A percentile compares a stretch with the other conserved stretches of the same genome.
Evolutionary conservation across 1,284 basidiomycete genomes (phyloP).

Genomic region (Cutaneotrichosporon dermatis): DNA sequence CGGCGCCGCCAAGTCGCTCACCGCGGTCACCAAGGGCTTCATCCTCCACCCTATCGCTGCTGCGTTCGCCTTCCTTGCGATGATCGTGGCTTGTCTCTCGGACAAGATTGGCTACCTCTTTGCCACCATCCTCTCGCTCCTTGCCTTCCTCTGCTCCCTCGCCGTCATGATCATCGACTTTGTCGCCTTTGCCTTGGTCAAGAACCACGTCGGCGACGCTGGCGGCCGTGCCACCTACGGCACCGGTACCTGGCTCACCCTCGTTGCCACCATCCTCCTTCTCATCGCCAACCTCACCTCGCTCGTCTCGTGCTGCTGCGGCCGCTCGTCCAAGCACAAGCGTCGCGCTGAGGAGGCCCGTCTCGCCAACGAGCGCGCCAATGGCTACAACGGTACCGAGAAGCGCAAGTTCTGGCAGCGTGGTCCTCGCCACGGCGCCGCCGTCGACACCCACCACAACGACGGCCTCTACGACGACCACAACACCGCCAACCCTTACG

Average conservation of each 20-base stretch:
- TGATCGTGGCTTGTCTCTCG: constrained; percentile 38
- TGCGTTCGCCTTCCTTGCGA: constrained; percentile 37
- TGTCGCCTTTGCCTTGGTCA: constrained; percentile 33
- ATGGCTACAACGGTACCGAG: neutral
- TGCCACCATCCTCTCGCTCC: constrained; percentile 33
- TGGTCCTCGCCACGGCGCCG: too few species aligned
- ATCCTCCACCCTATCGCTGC: constrained; percentile 45
- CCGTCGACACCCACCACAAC: neutral
- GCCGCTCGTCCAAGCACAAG: constrained; percentile 18
- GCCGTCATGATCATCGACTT: constrained; percentile 45
- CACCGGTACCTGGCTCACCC: constrained; percentile 39
- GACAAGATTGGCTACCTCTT: constrained; percentile 44
- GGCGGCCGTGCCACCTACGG: constrained; percentile 28
- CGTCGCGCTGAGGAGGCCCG: constrained; percentile 1
- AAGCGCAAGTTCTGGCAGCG: neutral
- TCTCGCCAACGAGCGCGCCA: neutral
- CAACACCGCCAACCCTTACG: neutral
- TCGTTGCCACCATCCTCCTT: constrained; percentile 37
- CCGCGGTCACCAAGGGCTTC: constrained; percentile 34
- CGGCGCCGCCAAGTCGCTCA: constrained; percentile 13
- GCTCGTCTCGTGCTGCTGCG: constrained; percentile 34
- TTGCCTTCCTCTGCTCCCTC: constrained; percentile 42
- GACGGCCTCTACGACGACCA: neutral
- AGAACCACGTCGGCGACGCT: constrained; percentile 26
- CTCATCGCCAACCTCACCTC: constrained; percentile 38